Evolutionary conservation across 257 asterid species (phyloP).

Genomic region (Striga asiatica): DNA sequence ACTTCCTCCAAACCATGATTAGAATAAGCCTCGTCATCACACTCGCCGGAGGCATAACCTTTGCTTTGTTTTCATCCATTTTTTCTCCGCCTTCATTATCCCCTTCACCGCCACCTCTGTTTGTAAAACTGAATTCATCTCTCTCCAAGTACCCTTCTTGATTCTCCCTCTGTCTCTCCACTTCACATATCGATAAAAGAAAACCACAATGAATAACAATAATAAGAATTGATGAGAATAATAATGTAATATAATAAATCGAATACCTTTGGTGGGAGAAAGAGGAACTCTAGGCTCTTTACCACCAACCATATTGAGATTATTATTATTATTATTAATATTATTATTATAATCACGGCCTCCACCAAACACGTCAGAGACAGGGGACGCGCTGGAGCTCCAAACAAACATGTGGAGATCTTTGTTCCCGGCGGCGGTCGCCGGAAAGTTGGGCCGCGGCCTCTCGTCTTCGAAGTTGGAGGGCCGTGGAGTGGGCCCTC

Average conservation of each 20-base stretch:
- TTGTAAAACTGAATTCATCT: constrained; percentile 55
- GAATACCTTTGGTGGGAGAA: constrained; percentile 38
- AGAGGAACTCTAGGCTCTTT: constrained; percentile 55
- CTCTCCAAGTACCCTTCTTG: constrained; percentile 44
- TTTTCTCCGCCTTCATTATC: constrained; percentile 29
- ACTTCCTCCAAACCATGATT: constrained; percentile 98
- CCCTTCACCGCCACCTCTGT: constrained; percentile 39
- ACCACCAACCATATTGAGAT: constrained; percentile 31
- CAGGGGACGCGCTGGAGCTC: constrained; percentile 92
- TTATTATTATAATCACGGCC: constrained; percentile 59
- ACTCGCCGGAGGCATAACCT: constrained; percentile 85
- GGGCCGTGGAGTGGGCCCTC: constrained; percentile 18
- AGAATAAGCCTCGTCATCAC: constrained; percentile 94
- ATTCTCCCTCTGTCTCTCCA: constrained; percentile 38
- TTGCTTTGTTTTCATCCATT: constrained; percentile 35
- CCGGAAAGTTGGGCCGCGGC: too few relatives aligned
- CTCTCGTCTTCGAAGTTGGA: constrained; percentile 59
- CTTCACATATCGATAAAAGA: too few relatives aligned
- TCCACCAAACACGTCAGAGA: constrained; percentile 70
- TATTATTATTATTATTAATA: too few relatives aligned
- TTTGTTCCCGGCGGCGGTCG: constrained; percentile 56
- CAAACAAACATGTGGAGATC: constrained; percentile 93
- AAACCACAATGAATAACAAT: neutral
- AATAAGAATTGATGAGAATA: neutral
- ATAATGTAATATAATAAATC: neutral